These are phyloP conservation scores for Trichomonas tenax DNA, from an alignment of 208 protist species.

Conservation along the genomic window DNA sequence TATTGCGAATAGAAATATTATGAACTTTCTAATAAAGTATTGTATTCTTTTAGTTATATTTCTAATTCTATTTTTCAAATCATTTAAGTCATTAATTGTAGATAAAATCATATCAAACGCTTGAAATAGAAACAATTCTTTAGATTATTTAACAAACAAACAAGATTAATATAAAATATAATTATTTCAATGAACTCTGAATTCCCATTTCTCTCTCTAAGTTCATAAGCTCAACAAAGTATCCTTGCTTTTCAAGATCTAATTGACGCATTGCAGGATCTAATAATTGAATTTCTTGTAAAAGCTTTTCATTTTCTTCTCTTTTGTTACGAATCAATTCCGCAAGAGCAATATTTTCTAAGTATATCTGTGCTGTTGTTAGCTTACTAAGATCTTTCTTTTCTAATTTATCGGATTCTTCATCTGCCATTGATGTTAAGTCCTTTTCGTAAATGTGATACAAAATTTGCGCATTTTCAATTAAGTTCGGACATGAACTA, in stretches of 20 bases:
- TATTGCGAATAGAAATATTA: too few species aligned
- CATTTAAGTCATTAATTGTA: too few species aligned
- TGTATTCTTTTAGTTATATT: too few species aligned
- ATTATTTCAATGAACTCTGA: neutral
- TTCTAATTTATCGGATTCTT: neutral
- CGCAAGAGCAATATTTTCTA: neutral
- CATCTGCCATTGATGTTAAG: neutral
- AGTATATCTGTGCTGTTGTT: neutral
- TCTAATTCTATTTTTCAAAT: too few species aligned
- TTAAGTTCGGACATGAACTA: neutral
- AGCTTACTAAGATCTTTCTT: neutral
- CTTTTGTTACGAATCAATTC: neutral
- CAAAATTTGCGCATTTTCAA: neutral
- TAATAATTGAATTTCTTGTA: neutral
- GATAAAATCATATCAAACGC: too few species aligned
- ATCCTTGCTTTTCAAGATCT: neutral
- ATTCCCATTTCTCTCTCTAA: neutral
- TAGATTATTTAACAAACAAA: too few species aligned
- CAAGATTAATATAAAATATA: neutral
- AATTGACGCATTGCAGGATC: neutral
- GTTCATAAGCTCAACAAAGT: neutral
- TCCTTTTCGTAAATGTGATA: neutral
- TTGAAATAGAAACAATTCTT: too few species aligned
- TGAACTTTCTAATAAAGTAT: too few species aligned
- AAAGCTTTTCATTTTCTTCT: neutral